A percentile compares a stretch with the other conserved stretches of the same genome.
Conservation (phyloP, 257 asterid species). For the Nicotiana obtusifolia region DNA sequence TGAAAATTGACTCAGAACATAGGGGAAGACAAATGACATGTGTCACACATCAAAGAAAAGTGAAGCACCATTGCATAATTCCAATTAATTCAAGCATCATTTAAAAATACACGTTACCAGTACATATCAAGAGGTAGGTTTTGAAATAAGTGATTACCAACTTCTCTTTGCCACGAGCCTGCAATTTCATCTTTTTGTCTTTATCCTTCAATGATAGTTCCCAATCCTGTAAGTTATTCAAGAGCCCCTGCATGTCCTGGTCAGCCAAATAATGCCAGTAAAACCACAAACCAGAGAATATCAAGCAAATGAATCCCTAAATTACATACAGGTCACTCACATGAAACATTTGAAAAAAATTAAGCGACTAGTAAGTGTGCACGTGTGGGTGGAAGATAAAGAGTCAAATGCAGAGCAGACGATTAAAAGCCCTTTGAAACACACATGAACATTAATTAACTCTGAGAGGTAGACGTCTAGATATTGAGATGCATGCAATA, state of each 20-base stretch:
- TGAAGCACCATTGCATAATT: background rate
- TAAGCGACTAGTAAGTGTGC: background rate
- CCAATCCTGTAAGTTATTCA: slow-evolving; percentile 89
- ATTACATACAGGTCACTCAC: slow-evolving; percentile 5
- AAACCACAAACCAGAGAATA: background rate
- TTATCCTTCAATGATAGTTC: slow-evolving; percentile 68
- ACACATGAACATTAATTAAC: no score
- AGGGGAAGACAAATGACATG: background rate
- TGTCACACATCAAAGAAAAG: background rate
- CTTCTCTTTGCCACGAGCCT: slow-evolving; percentile 39
- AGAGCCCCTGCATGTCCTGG: slow-evolving; percentile 76
- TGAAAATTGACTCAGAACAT: background rate
- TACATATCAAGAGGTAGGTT: background rate
- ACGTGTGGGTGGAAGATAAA: no score
- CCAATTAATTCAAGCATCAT: background rate
- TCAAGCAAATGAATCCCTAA: background rate
- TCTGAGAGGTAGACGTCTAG: no score
- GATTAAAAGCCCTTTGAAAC: no score
- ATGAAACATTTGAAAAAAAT: background rate
- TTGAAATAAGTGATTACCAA: slow-evolving; percentile 36
- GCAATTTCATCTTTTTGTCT: slow-evolving; percentile 64
- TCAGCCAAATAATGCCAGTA: slow-evolving; percentile 15
- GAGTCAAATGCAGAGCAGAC: no score
- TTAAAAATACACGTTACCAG: background rate
- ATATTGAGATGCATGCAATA: no score